Conservation (phyloP, 495 filamentous ascomycete species). For the Polyplosphaeria fusca region DNA sequence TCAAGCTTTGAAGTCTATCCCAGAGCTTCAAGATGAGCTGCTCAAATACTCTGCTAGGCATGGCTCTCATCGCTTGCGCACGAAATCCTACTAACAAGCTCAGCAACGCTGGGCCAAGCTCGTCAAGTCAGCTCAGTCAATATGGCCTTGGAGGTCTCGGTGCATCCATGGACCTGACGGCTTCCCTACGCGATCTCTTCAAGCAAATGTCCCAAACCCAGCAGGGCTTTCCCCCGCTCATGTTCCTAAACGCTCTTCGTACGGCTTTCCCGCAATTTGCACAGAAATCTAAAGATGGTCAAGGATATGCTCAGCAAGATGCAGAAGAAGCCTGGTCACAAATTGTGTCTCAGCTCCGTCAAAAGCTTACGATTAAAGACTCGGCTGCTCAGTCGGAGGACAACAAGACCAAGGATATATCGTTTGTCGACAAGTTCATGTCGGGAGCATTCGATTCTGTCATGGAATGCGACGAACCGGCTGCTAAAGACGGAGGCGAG, state of each 20-base stretch:
- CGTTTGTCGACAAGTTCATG: conserved; percentile 89
- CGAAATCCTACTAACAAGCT: conserved; percentile 4
- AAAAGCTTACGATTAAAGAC: conserved; percentile 69
- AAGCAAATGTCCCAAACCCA: conserved; percentile 92
- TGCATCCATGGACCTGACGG: conserved; percentile 68
- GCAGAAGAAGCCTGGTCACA: conserved; percentile 98
- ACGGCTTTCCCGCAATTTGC: conserved; percentile 89
- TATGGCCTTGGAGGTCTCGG: conserved; percentile 60
- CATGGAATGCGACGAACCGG: conserved; percentile 78
- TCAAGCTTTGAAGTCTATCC: conserved; percentile 81
- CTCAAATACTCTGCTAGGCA: conserved; percentile 57
- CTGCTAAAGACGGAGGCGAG: conserved; percentile 73
- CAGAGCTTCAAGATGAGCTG: conserved; percentile 84
- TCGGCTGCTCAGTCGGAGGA: conserved; percentile 35
- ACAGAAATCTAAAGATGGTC: conserved; percentile 73
- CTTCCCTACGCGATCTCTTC: conserved; percentile 80
- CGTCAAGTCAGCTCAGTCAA: conserved; percentile 50
- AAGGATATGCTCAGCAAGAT: conserved; percentile 91
- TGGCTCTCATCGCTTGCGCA: neutral
- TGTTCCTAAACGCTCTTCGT: conserved; percentile 81
- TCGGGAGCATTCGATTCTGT: conserved; percentile 72
- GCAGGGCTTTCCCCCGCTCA: conserved; percentile 76
- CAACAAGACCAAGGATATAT: conserved; percentile 47
- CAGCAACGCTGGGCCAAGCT: conserved; percentile 37
- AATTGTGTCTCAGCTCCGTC: conserved; percentile 79